Conservation (phyloP, 2,329 filamentous ascomycete species). For the Ilyonectria sp. region DNA sequence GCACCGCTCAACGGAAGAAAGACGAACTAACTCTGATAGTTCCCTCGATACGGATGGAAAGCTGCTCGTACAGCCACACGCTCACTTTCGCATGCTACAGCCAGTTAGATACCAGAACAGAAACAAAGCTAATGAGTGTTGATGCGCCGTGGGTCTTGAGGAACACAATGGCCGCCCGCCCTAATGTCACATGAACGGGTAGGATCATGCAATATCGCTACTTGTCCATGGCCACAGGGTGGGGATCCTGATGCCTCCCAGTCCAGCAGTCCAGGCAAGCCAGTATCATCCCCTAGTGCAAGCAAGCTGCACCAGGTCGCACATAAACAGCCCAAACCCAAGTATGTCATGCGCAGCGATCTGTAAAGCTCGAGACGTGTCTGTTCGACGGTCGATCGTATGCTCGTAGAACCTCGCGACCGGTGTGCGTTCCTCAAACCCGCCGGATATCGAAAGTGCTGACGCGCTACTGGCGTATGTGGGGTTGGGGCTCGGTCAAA, state of each 20-base stretch:
- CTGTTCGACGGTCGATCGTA: not conserved
- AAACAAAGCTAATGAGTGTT: not conserved
- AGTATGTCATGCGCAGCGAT: not conserved
- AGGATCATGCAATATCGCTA: not conserved
- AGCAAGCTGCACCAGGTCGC: not conserved
- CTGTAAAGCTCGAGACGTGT: not conserved
- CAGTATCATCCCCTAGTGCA: not conserved
- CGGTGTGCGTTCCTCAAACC: constrained; percentile 35
- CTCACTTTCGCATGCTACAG: constrained; percentile 83
- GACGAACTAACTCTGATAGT: constrained; percentile 86
- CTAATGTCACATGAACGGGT: not conserved
- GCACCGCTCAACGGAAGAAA: not conserved
- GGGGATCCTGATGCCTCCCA: not conserved
- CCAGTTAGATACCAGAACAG: constrained; percentile 38
- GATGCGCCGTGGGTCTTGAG: constrained; percentile 1
- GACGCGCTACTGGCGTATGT: constrained; percentile 19
- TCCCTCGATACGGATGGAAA: constrained; percentile 93
- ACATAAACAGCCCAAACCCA: not conserved
- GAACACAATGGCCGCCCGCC: constrained; percentile 11
- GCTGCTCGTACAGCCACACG: constrained; percentile 98
- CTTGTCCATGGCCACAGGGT: not conserved
- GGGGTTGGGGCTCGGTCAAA: constrained; percentile 27
- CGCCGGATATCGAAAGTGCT: constrained; percentile 29
- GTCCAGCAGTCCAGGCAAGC: not conserved
- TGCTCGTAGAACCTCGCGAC: constrained; percentile 13